These are phyloP conservation scores for Neofusicoccum kwambonambiense DNA, from an alignment of 2,329 filamentous ascomycete genomes.

Conservation along the genomic window DNA sequence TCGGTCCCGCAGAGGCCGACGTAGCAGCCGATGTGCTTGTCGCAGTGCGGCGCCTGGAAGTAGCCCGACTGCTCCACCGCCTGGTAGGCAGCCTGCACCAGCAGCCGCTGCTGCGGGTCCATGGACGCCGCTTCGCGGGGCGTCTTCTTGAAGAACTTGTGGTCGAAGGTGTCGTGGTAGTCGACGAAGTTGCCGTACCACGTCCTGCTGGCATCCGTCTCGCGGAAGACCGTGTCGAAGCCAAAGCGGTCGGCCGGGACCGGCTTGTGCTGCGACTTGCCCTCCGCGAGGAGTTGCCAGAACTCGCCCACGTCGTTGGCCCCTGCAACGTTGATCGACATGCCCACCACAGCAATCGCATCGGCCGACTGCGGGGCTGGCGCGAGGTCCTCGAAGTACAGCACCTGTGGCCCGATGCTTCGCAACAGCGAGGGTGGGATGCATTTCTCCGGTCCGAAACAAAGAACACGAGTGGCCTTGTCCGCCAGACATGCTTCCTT, in stretches of 20 bases:
- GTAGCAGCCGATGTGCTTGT: slow-evolving; percentile 31
- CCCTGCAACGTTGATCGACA: background rate
- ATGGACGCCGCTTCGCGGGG: slow-evolving; percentile 4
- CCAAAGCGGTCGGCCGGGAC: background rate
- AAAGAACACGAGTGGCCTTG: background rate
- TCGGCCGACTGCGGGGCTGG: background rate
- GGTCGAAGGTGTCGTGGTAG: slow-evolving; percentile 14
- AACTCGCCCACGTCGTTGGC: background rate
- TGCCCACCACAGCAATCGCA: background rate
- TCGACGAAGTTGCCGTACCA: slow-evolving; percentile 15
- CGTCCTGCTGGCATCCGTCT: background rate
- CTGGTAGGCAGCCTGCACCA: slow-evolving; percentile 11
- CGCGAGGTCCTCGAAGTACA: background rate
- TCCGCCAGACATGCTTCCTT: background rate
- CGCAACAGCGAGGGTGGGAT: background rate
- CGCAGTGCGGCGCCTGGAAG: slow-evolving; percentile 24
- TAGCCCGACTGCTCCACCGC: slow-evolving; percentile 25
- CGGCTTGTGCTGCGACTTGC: background rate
- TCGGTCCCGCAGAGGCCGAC: slow-evolving; percentile 33
- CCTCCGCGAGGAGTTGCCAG: background rate
- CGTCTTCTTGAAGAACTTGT: slow-evolving; percentile 5
- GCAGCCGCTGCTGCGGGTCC: slow-evolving; percentile 21
- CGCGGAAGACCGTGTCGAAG: background rate
- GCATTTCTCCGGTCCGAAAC: background rate
- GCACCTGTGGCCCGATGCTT: background rate